These are phyloP conservation scores for Thyridium curvatum DNA, from an alignment of 2,329 filamentous ascomycete species.

Conservation along the genomic window DNA sequence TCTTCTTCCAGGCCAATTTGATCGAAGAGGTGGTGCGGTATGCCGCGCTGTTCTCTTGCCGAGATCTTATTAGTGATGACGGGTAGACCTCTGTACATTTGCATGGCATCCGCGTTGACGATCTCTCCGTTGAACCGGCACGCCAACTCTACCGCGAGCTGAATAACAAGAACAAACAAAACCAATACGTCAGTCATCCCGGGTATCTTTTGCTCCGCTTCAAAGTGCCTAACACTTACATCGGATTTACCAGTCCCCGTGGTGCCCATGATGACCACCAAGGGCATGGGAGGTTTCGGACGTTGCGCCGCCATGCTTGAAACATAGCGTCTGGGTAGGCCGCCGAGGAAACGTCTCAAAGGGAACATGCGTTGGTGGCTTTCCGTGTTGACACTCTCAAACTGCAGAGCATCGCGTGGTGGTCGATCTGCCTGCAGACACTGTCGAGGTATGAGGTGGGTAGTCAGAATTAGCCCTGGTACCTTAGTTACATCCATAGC, in stretches of 20 bases:
- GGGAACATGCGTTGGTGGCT: too few species aligned
- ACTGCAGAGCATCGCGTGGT: too few species aligned
- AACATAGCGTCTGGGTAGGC: conserved; percentile 6
- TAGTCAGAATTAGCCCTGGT: too few species aligned
- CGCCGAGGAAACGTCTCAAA: too few species aligned
- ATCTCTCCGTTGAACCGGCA: conserved; percentile 81
- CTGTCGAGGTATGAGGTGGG: too few species aligned
- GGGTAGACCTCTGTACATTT: conserved; percentile 86
- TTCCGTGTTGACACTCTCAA: too few species aligned
- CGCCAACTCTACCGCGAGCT: conserved; percentile 89
- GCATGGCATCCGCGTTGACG: conserved; percentile 97
- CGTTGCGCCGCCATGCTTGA: conserved; percentile 27
- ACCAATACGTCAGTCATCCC: not conserved
- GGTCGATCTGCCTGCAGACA: too few species aligned
- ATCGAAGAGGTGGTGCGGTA: conserved; percentile 85
- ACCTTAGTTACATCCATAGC: too few species aligned
- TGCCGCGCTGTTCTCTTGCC: conserved; percentile 62
- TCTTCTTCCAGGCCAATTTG: conserved; percentile 69
- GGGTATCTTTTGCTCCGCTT: not conserved
- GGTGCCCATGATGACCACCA: conserved; percentile 79
- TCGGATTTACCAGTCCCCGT: conserved; percentile 93
- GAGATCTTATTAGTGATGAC: conserved; percentile 95
- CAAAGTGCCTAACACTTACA: conserved; percentile 39
- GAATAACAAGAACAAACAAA: conserved; percentile 1
- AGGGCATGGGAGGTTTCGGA: conserved; percentile 42